These are phyloP conservation scores for Lodderomyces metapsilosis DNA, from an alignment of 1,139 yeast species.

Conservation along the genomic window DNA sequence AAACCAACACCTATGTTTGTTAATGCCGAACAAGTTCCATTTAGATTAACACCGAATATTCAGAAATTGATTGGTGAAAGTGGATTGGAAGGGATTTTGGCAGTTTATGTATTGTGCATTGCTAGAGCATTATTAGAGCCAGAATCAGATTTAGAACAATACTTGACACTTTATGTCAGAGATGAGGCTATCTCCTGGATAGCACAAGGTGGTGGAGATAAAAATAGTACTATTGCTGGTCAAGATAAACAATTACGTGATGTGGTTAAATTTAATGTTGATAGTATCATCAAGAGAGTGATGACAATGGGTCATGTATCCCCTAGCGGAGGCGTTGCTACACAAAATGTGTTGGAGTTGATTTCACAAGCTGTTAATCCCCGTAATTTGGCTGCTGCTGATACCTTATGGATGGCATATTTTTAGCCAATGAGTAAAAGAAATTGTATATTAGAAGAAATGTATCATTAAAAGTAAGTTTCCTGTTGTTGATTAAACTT, in stretches of 20 bases:
- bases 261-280: conserved; percentile 86
- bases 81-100: conserved; percentile 85
- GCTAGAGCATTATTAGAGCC: conserved; percentile 90
- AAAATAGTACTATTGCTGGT: conserved; percentile 1
- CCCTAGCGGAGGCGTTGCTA: conserved; percentile 74
- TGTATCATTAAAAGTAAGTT: conserved; percentile 9
- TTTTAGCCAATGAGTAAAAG: conserved; percentile 34
- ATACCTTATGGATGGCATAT: conserved; percentile 95
- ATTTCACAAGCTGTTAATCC: conserved; percentile 97
- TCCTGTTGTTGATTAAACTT: conserved; percentile 8
- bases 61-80: conserved; percentile 93
- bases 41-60: conserved; percentile 92
- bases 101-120: conserved; percentile 80
- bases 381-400: conserved; percentile 87
- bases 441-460: conserved; percentile 4
- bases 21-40: conserved; percentile 94
- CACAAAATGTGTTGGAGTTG: conserved; percentile 87
- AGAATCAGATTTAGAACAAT: conserved; percentile 84
- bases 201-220: conserved; percentile 71
- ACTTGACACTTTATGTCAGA: conserved; percentile 85
- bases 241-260: conserved; percentile 82
- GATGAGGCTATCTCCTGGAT: conserved; percentile 96
- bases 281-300: conserved; percentile 68
- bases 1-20: conserved; percentile 80
- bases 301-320: conserved; percentile 77